Conservation (phyloP, 306 rosid species). For the Vigna angularis region DNA sequence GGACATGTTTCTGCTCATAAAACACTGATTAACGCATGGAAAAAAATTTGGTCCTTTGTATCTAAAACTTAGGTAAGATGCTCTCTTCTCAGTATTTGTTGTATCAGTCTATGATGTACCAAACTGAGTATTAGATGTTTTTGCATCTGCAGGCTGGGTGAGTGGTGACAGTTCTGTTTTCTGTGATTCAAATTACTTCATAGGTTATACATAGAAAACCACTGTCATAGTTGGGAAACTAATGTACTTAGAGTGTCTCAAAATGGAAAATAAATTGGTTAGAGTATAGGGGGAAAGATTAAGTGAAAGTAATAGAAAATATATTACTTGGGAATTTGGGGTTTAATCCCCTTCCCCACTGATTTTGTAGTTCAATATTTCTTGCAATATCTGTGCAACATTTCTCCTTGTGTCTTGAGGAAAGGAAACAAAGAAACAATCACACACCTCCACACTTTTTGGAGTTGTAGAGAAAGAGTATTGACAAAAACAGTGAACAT, state of each 20-base stretch:
- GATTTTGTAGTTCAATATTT: conserved; percentile 8
- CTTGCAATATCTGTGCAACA: background rate
- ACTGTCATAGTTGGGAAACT: conserved; percentile 34
- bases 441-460: too few species aligned
- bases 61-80: conserved; percentile 49
- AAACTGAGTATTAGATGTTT: conserved; percentile 32
- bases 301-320: conserved; percentile 5
- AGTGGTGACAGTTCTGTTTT: conserved; percentile 32
- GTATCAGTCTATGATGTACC: conserved; percentile 16
- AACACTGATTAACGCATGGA: conserved; percentile 50
- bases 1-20: conserved; percentile 50
- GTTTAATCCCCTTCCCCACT: conserved; percentile 29
- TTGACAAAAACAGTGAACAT: too few species aligned
- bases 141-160: conserved; percentile 41
- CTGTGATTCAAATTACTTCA: conserved; percentile 22
- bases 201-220: conserved; percentile 44
- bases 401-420: too few species aligned
- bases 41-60: conserved; percentile 56
- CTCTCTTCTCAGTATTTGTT: conserved; percentile 17
- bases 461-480: too few species aligned
- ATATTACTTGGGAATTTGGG: conserved; percentile 24
- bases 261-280: conserved; percentile 31
- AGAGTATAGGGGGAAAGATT: conserved; percentile 16
- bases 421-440: too few species aligned
- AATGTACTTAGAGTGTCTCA: conserved; percentile 32